Base-by-base conservation (phyloP, 371 early-diverging fungal genomes). In the Fennellomyces sp. region DNA sequence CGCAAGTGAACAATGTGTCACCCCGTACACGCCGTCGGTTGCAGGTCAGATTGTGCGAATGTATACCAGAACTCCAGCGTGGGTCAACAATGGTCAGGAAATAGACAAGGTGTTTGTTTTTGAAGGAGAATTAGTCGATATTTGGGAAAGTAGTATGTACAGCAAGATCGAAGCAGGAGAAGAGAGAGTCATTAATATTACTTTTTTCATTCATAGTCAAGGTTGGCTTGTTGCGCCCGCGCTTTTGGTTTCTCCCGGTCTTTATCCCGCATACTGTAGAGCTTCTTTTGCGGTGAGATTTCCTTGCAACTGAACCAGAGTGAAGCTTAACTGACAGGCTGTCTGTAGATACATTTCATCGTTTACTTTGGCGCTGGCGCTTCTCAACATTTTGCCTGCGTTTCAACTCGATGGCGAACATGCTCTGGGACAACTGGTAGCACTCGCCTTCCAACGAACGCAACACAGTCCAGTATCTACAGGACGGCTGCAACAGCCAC, bases 361-460 rank as follows among this genome's bases (percentile, higher is more conserved):
- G 3, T 89, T 93, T 56, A 89, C 92, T 7, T 31, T 90, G 15
- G 94, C 92, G 11, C 72, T 93, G 41, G 83, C 89, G 6, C 60
- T 93, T 19, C 70, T 93, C 21, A 93, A 93, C 69, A 91, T 92
- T 55, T 70, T 91, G 5, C 94, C 94, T 0, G 91, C 91, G 1
- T 85, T 84, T 51, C 75, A 86, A 36, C 65, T 93, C 56, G 94
- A 93, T 65, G 94, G 94, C 6, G 81, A 91, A 31, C 88, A 85
- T 64, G 86, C 89, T 0, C 64, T 91, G 36, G 61, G 66, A 11
- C 72, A 76, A 31, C 66, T 80, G 2, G 19, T 86, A 2, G 52
- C 71, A 15, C 29, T 69, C 25, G 25, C 70, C 6, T 21, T 71
- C 25, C 65, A 68, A 21, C 52, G 61, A 2, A 52, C 51, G 25